A percentile compares a stretch with the other conserved stretches of the same genome.
phyloP scores from a whole-genome alignment of 2,329 filamentous ascomycete species.

The Aspergillus sp. region DNA sequence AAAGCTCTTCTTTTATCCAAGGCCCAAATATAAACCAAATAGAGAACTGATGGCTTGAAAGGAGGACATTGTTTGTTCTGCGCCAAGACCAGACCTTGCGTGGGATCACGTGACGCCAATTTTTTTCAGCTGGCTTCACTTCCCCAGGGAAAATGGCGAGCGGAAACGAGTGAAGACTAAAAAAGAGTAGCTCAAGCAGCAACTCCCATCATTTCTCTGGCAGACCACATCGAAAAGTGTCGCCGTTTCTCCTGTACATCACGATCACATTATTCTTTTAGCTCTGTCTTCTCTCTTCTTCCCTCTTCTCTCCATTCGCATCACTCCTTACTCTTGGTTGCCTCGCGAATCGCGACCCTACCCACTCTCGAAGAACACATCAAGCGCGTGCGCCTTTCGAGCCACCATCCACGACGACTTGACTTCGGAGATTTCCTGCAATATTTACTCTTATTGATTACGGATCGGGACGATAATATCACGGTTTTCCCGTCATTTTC shows the following conservation, averaged over 20 bases:
- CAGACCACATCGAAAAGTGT: slow-evolving; percentile 22
- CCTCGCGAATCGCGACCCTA: slow-evolving; percentile 25
- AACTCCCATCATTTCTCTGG: slow-evolving; percentile 14
- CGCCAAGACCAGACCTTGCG: slow-evolving; percentile 22
- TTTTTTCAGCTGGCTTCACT: slow-evolving; percentile 21
- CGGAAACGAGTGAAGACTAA: slow-evolving; percentile 16
- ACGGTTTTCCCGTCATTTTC: slow-evolving; percentile 1
- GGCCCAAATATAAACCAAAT: neutral
- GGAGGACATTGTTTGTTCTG: slow-evolving; percentile 3
- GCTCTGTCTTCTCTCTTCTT: slow-evolving; percentile 18
- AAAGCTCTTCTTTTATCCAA: neutral
- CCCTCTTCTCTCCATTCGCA: slow-evolving; percentile 1
- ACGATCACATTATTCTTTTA: slow-evolving; percentile 9
- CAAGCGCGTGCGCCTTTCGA: slow-evolving; percentile 19
- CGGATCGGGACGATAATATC: neutral
- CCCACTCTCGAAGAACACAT: slow-evolving; percentile 13
- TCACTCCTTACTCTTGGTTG: slow-evolving; percentile 15
- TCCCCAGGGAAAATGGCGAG: slow-evolving; percentile 24
- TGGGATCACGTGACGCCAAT: slow-evolving; percentile 25
- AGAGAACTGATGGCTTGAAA: neutral
- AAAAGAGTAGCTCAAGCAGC: slow-evolving; percentile 21
- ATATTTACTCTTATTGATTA: neutral
- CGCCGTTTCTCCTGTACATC: slow-evolving; percentile 3
- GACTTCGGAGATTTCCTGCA: slow-evolving; percentile 7
- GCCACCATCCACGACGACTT: neutral